phyloP scores from a whole-genome alignment of 768 basidiomycete genomes.

The Amanita thiersii region DNA sequence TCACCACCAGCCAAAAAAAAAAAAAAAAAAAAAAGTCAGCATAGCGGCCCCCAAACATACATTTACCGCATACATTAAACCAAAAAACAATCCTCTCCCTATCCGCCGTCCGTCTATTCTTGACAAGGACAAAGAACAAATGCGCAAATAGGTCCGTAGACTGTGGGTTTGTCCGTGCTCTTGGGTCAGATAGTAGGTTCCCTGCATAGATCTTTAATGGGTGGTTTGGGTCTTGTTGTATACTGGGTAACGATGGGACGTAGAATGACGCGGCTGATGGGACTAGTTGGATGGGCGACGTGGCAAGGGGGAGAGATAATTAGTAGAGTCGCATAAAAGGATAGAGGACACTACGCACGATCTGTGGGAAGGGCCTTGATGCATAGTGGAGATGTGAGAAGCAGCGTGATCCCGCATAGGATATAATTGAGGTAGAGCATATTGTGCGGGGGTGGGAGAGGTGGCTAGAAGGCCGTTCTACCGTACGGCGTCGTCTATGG shows the following conservation, averaged over 20 bases:
- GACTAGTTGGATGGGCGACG: conserved; percentile 26
- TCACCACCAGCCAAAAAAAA: no score
- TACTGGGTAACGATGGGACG: conserved; percentile 65
- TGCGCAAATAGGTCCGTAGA: conserved; percentile 65
- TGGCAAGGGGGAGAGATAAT: conserved; percentile 6
- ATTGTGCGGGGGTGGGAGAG: not conserved
- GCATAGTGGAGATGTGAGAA: not conserved
- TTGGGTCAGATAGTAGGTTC: conserved; percentile 75
- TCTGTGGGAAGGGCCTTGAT: conserved; percentile 16
- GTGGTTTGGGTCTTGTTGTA: conserved; percentile 62
- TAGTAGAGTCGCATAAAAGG: conserved; percentile 3
- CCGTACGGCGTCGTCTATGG: no score
- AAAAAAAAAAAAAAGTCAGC: conserved; percentile 6
- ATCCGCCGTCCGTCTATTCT: conserved; percentile 83
- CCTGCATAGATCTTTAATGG: conserved; percentile 81
- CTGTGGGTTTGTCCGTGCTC: conserved; percentile 32
- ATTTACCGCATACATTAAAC: conserved; percentile 71
- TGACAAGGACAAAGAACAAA: conserved; percentile 83
- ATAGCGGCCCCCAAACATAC: not conserved
- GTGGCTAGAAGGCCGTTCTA: not conserved
- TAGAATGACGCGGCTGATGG: conserved; percentile 83
- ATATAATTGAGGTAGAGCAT: not conserved
- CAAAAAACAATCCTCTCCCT: conserved; percentile 88
- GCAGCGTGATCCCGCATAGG: not conserved
- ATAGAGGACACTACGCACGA: conserved; percentile 22